Evolutionary conservation across 2,329 filamentous ascomycete species (phyloP).

Genomic region (Allantophomopsis cytisporea): DNA sequence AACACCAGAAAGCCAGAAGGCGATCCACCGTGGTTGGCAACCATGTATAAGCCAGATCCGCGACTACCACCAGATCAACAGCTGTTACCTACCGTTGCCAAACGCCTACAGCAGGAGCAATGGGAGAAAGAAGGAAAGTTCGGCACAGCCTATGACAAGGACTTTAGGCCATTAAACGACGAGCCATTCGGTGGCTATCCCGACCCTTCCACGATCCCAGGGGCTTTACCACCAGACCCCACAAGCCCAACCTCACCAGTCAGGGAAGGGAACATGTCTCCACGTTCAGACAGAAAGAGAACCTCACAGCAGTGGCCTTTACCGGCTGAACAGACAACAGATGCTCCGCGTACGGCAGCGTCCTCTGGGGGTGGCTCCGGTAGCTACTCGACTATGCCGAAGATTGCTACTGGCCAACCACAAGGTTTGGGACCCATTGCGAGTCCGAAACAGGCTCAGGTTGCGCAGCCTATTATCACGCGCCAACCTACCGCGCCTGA

Average conservation of each 20-base stretch:
- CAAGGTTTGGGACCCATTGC: constrained; percentile 11
- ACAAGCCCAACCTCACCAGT: background rate
- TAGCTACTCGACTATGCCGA: constrained; percentile 29
- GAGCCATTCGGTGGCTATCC: constrained; percentile 28
- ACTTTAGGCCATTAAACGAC: constrained; percentile 73
- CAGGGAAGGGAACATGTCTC: constrained; percentile 13
- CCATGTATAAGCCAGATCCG: constrained; percentile 91
- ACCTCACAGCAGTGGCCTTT: constrained; percentile 44
- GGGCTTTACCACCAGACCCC: background rate
- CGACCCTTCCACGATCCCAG: constrained; percentile 8
- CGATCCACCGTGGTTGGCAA: constrained; percentile 89
- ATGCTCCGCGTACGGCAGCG: constrained; percentile 28
- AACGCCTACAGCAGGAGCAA: constrained; percentile 80
- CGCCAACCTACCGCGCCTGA: constrained; percentile 33
- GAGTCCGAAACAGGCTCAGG: constrained; percentile 6
- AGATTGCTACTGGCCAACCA: constrained; percentile 22
- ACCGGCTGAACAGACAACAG: constrained; percentile 31
- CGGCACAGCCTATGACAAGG: constrained; percentile 72
- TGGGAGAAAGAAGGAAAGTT: constrained; percentile 89
- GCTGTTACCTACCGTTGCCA: constrained; percentile 86
- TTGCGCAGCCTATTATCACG: constrained; percentile 31
- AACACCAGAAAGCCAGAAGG: constrained; percentile 65
- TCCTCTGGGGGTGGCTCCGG: constrained; percentile 19
- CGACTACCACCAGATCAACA: constrained; percentile 90
- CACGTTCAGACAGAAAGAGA: constrained; percentile 15